Evolutionary conservation across 78 protist species (phyloP).

Genomic region (Ministeria vibrans): DNA sequence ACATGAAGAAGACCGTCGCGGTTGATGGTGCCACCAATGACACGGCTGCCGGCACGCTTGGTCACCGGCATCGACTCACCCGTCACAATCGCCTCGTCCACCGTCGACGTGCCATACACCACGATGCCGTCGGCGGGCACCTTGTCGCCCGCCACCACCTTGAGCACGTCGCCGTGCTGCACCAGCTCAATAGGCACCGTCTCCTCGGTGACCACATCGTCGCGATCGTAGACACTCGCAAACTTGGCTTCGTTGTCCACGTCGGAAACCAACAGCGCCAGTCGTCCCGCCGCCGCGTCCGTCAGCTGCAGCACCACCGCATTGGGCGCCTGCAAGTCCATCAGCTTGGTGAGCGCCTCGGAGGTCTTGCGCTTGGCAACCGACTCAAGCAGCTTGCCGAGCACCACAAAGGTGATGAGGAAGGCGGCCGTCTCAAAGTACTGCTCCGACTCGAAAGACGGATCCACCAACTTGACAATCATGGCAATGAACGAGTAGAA

Average conservation of each 20-base stretch:
- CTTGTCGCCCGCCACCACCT: constrained; percentile 8
- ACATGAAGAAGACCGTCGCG: constrained; percentile 46
- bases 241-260: background rate
- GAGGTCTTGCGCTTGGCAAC: constrained; percentile 80
- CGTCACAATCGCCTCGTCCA: constrained; percentile 90
- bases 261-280: no score
- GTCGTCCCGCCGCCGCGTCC: background rate
- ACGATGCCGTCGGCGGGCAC: constrained; percentile 20
- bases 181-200: background rate
- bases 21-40: constrained; percentile 88
- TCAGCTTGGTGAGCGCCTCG: constrained; percentile 64
- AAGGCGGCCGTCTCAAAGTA: constrained; percentile 55
- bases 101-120: background rate
- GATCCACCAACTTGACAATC: constrained; percentile 13
- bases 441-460: background rate
- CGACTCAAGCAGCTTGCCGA: constrained; percentile 82
- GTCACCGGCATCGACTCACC: constrained; percentile 83
- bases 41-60: constrained; percentile 50
- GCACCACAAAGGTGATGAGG: constrained; percentile 73
- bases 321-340: constrained; percentile 53
- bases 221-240: background rate
- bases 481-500: constrained; percentile 58
- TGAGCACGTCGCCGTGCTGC: background rate
- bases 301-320: constrained; percentile 35
- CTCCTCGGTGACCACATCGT: background rate